Evolutionary conservation across 2,329 filamentous ascomycete genomes (phyloP).

Genomic region (Neospermospora avenae): DNA sequence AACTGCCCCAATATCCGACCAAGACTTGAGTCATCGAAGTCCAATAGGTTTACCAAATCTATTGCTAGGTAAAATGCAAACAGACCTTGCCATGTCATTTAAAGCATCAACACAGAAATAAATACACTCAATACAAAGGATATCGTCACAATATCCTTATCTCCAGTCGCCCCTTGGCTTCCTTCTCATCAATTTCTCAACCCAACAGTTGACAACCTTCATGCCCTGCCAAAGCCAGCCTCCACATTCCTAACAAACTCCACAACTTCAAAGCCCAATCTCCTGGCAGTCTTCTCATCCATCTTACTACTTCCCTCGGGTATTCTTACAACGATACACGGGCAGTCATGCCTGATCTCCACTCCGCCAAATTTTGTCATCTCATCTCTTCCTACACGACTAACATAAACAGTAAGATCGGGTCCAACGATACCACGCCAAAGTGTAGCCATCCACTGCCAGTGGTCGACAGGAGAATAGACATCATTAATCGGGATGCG

Average conservation of each 20-base stretch:
- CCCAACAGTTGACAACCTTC: neutral
- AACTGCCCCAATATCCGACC: too few species aligned
- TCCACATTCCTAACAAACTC: conserved; percentile 61
- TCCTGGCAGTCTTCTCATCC: conserved; percentile 67
- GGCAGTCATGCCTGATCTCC: conserved; percentile 52
- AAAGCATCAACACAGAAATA: neutral
- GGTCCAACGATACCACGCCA: conserved; percentile 85
- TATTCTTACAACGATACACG: conserved; percentile 54
- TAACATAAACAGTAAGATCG: conserved; percentile 72
- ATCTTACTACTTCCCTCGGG: conserved; percentile 40
- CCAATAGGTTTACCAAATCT: conserved; percentile 9
- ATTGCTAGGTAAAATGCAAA: neutral
- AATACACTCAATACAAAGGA: neutral
- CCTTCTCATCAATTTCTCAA: neutral
- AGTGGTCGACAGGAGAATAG: conserved; percentile 84
- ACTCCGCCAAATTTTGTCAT: conserved; percentile 46
- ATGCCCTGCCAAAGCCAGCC: conserved; percentile 11
- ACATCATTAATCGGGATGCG: conserved; percentile 71
- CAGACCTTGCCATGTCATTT: neutral
- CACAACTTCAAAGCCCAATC: conserved; percentile 81
- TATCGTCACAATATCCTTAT: neutral
- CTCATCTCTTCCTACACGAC: conserved; percentile 36
- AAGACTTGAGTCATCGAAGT: neutral
- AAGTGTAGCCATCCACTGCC: conserved; percentile 94
- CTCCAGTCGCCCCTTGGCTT: neutral